phyloP scores from a whole-genome alignment of 2,329 filamentous ascomycete genomes.

The Beauveria australis region DNA sequence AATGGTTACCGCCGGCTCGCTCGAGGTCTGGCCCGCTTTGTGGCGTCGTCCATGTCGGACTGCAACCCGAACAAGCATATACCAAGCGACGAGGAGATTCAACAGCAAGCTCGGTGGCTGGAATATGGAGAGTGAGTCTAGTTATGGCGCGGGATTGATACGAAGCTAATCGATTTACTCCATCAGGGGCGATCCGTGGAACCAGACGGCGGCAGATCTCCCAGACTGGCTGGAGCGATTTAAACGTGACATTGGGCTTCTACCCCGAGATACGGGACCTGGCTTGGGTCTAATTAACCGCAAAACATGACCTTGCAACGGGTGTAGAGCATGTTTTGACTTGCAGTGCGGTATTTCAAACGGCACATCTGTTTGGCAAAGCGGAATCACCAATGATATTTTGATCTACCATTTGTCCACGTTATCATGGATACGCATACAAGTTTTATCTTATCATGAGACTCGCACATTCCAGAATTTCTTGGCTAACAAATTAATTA shows the following conservation, averaged over 20 bases:
- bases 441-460: too few species aligned
- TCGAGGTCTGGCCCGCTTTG: slow-evolving; percentile 44
- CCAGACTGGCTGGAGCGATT: slow-evolving; percentile 55
- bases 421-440: too few species aligned
- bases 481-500: too few species aligned
- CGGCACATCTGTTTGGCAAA: too few species aligned
- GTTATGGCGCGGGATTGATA: slow-evolving; percentile 7
- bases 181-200: slow-evolving; percentile 50
- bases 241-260: slow-evolving; percentile 45
- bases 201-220: slow-evolving; percentile 56
- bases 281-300: slow-evolving; percentile 2
- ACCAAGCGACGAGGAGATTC: slow-evolving; percentile 51
- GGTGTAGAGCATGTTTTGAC: not conserved
- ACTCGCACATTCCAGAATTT: too few species aligned
- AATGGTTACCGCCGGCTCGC: slow-evolving; percentile 53
- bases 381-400: too few species aligned
- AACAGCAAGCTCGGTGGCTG: slow-evolving; percentile 55
- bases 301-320: not conserved
- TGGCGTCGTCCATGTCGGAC: slow-evolving; percentile 43
- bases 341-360: too few species aligned
- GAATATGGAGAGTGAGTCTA: slow-evolving; percentile 50
- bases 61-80: slow-evolving; percentile 53
- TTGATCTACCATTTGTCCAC: too few species aligned
- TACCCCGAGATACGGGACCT: slow-evolving; percentile 1
- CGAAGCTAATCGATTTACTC: not conserved